A percentile compares a stretch with the other conserved stretches of the same genome.
phyloP scores from a whole-genome alignment of 129 eudicot genomes.

The Oenanthe sinensis region DNA sequence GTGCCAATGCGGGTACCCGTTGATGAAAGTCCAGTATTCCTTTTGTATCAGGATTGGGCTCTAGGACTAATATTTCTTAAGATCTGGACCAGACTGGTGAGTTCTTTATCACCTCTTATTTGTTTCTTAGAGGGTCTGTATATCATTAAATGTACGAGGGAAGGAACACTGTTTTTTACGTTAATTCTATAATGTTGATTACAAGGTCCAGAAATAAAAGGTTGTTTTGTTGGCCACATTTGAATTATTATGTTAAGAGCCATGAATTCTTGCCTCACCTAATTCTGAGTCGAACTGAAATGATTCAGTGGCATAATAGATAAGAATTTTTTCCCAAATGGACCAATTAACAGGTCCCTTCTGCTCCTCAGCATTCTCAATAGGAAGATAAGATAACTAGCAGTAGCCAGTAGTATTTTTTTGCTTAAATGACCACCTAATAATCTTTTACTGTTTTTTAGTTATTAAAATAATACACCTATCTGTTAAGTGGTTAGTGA shows the following conservation, averaged over 20 bases:
- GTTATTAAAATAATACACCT: background rate
- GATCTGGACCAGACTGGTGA: constrained; percentile 94
- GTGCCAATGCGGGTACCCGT: constrained; percentile 95
- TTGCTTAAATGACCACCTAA: background rate
- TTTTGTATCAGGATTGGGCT: constrained; percentile 94
- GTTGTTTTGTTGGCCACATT: background rate
- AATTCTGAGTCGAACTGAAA: background rate
- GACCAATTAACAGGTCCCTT: background rate
- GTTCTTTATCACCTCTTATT: constrained; percentile 10
- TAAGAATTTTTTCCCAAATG: background rate
- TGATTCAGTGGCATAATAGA: background rate
- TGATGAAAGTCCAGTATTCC: constrained; percentile 92
- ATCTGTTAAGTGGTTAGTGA: background rate
- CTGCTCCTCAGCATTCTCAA: background rate
- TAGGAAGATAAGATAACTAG: background rate
- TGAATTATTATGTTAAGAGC: background rate
- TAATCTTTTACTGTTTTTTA: background rate
- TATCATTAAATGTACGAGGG: background rate
- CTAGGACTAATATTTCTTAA: constrained; percentile 79
- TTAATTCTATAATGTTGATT: background rate
- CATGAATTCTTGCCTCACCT: background rate
- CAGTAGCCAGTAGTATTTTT: background rate
- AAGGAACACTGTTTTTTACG: background rate
- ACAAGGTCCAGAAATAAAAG: background rate
- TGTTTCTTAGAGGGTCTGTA: background rate